These are phyloP conservation scores for Lyophyllum shimeji DNA, from an alignment of 768 basidiomycete genomes.

Conservation along the genomic window DNA sequence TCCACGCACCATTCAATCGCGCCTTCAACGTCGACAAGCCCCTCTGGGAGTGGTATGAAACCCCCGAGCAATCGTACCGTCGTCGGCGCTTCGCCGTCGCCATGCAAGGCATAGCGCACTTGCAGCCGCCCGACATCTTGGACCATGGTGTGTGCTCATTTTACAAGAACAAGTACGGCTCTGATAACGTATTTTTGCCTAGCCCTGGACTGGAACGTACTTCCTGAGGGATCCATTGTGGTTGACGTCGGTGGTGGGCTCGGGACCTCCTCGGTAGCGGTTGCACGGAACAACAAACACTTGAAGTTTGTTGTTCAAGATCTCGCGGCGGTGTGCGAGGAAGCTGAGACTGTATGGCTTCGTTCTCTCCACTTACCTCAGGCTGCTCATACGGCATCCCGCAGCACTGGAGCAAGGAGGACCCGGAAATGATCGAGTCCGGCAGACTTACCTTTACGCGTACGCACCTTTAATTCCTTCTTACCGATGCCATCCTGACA, in stretches of 20 bases:
- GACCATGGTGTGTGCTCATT: conserved; percentile 2
- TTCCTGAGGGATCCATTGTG: conserved; percentile 20
- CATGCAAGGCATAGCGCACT: conserved; percentile 6
- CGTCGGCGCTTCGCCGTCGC: conserved; percentile 5
- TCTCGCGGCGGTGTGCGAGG: conserved; percentile 14
- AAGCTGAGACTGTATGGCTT: conserved; percentile 9
- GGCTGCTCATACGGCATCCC: not conserved
- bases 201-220: conserved; percentile 25
- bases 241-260: conserved; percentile 32
- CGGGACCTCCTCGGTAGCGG: conserved; percentile 21
- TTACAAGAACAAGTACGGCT: not conserved
- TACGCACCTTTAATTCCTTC: not conserved
- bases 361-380: not conserved
- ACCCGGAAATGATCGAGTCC: conserved; percentile 1
- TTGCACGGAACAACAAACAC: conserved; percentile 19
- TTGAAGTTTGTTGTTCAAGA: conserved; percentile 28
- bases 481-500: not conserved
- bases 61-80: conserved; percentile 1
- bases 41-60: not conserved
- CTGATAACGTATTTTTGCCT: not conserved
- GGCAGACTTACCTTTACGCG: conserved; percentile 4
- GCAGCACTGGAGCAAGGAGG: conserved; percentile 8
- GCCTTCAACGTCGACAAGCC: not conserved
- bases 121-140: conserved; percentile 7
- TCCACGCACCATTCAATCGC: conserved; percentile 13